Evolutionary conservation across 352 stramenopile species (phyloP), one percentile per base, ranked within the genome.

Genomic region (Phytophthora vignae): DNA sequence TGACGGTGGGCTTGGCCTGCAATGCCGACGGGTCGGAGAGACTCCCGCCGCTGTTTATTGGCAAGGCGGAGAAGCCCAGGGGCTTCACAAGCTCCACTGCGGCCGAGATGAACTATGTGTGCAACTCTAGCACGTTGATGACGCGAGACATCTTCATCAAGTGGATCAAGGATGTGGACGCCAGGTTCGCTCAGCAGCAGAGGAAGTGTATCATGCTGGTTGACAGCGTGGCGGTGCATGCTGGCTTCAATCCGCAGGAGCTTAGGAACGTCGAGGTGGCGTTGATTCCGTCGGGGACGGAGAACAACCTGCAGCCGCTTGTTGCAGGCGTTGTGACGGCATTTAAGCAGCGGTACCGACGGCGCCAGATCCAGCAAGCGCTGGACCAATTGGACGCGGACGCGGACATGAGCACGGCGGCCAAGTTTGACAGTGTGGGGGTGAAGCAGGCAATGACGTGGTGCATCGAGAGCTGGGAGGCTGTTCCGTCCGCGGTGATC

Each of bases 11-110:
- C 3, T 73, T 73, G 21, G 25, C 55, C 4, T 74, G 71, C 29
- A 87, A 83, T 58, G 72, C 67, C 2, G 70, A 81, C 31, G 77
- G 75, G 9, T 83, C 69, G 3, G 70, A 83, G 42, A 80, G 76
- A 27, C 25, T 83, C 7, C 75, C 60, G 1, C 55, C 57, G 2
- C 46, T 83, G 27, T 78, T 83, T 48, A 77, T 83, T 44, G 77
- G 74, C 19, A 80, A 76, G n/a, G 42, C 74, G 2, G 70, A 74
- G 55, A 70, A 78, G 33, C 74, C 72, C 3, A 49, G 74, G 12
- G 73, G 67, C 4, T 83, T 87, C 48, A 69, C 55, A 1, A 36
- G 3, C 2, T 71, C 40, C 19, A 71, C 55, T 0, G 55, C 49
- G 2, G 2, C 62, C 0, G 67, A 81, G 25, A 31, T 76, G n/a